Evolutionary conservation across 2,329 filamentous ascomycete genomes (phyloP), one percentile per base, ranked within the genome.

Genomic region (Stemphylium vesicarium): DNA sequence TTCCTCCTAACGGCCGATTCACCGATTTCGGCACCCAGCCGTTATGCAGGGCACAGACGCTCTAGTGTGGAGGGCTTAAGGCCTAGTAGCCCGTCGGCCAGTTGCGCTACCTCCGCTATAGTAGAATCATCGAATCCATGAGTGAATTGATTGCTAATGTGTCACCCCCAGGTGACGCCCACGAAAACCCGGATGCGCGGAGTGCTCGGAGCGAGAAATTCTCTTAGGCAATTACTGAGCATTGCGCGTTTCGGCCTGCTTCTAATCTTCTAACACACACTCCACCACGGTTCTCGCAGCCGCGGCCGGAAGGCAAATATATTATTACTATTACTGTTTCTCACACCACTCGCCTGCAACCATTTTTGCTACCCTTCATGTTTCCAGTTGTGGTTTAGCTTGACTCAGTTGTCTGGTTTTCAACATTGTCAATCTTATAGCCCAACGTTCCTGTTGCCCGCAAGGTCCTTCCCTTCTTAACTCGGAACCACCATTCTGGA

Each of bases 81-180:
- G n/a, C 13, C 26, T 52, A 47, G 46, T 41, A 45, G 48, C 53
- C 53, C 53, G 53, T 47, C 54, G 57, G 60, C 59, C 54, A 57
- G 46, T 24, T 50, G 53, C 45, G 48, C 44, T 46, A 50, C 37
- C 44, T 56, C 49, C 37, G 42, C 45, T 47, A 31, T 54, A 56
- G 50, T 42, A 51, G 48, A 53, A 62, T 49, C 41, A 45, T 50
- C 50, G 57, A 62, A 47, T 56, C 42, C 37, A 50, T 46, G 43
- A 57, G 57, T 58, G 53, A 62, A 51, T 45, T 56, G 52, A 63
- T 60, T 63, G 60, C 60, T 63, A 62, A 62, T 57, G 38, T 42
- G 50, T 50, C 50, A 47, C 56, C 24, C 13, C 31, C 42, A 24
- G 41, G 33, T 38, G 29, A 46, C 56, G 29, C 49, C 55, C 48